Evolutionary conservation across 192 early-diverging fungal species (phyloP), one percentile per base, ranked within the genome.

Genomic region (Coemansia erecta): DNA sequence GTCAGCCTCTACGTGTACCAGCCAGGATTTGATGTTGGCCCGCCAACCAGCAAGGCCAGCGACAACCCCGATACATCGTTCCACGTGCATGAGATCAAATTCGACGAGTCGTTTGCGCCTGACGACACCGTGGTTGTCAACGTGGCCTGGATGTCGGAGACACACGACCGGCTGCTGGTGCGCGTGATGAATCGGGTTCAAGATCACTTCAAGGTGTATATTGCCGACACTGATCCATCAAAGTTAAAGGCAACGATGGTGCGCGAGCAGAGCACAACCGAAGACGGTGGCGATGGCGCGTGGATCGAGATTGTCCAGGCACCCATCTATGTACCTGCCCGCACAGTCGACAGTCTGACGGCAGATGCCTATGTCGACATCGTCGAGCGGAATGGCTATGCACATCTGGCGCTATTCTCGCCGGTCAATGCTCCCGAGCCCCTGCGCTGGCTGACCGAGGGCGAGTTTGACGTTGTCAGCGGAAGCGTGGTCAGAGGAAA

Each of bases 121-220:
- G 77, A 89, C 3, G 87, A 97, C 80, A 83, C 84, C 23, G 61
- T 96, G 5, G 83, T 98, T 63, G 85, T 87, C n/a, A 88, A 90
- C 61, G 85, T 95, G 35, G 68, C 71, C 13, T 98, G 96, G 96
- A 62, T 90, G 17, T 88, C 88, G 1, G 76, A 82, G 22, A 73
- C 61, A 28, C 77, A 85, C 43, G 72, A 78, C 26, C 49, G 68
- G 4, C 65, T 98, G 46, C 50, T 95, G 19, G 89, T 92, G 28
- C 81, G 90, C 51, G 82, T 84, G 23, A 91, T 92, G 72, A 98
- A 98, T 63, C 81, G 96, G 15, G 87, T 97, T 18, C 96, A 98
- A 60, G 92, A 94, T 68, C 81, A 85, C 4, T 80, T 87, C 61
- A 80, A 85, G 17, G 68, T 92, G 28, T 91, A 86, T 51, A 49